phyloP scores from a whole-genome alignment of 1,139 yeast genomes.

The Pneumocystis wakefieldiae region DNA sequence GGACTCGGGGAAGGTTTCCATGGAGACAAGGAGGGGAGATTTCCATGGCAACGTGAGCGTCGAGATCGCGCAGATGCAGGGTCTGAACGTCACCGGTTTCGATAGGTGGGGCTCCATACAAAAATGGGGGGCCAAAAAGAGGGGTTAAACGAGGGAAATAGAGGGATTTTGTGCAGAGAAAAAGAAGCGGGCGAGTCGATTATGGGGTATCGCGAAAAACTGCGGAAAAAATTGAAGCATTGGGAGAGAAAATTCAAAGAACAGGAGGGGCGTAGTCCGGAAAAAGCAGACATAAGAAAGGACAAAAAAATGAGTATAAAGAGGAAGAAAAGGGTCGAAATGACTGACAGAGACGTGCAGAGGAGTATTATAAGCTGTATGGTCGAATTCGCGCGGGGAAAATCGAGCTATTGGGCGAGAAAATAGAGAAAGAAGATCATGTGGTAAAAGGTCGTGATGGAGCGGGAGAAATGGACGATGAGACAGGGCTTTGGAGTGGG shows the following conservation, averaged over 20 bases:
- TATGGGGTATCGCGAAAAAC: constrained; percentile 11
- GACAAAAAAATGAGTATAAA: constrained; percentile 28
- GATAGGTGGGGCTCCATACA: neutral
- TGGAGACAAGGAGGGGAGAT: too few relatives aligned
- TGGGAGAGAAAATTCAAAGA: constrained; percentile 46
- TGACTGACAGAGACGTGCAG: neutral
- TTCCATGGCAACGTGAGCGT: neutral
- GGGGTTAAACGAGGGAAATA: neutral
- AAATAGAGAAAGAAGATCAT: constrained; percentile 2
- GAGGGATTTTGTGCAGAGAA: neutral
- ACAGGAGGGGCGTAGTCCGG: constrained; percentile 35
- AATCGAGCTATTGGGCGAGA: constrained; percentile 29
- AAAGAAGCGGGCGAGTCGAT: neutral
- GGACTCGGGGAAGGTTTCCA: too few relatives aligned
- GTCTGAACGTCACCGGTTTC: neutral
- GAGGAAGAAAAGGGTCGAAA: neutral
- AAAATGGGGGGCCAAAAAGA: neutral
- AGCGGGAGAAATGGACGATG: neutral
- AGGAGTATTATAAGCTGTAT: constrained; percentile 2
- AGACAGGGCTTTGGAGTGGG: neutral
- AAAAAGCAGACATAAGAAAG: constrained; percentile 38
- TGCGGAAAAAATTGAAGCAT: constrained; percentile 37
- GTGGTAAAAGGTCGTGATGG: neutral
- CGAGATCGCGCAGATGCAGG: too few relatives aligned
- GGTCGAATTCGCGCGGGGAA: constrained; percentile 16